Evolutionary conservation across 305 asterid species (phyloP), one percentile per base, ranked within the genome.

Genomic region (Striga hermonthica): DNA sequence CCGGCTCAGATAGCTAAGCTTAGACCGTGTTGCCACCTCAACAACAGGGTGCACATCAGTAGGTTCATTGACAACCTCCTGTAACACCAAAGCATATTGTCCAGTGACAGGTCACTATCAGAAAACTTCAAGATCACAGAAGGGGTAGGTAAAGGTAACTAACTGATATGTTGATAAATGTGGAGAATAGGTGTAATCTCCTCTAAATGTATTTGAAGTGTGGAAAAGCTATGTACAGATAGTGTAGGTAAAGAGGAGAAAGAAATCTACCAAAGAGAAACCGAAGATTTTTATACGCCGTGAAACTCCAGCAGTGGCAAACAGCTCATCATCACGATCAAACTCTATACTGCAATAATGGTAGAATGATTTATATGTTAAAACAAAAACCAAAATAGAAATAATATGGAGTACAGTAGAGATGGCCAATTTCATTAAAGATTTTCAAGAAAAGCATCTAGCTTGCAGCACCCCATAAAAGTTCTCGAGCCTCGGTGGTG

Each of bases 241-340:
- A 72, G 41, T 6, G 53, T 57, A 66, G 57, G 53, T 16, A 16
- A 10, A 22, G 31, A 64, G 56, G 58, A 16, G 60, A 65, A 56
- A 62, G 70, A 65, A 76, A 43, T 87, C 60, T 77, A 88, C 96
- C 67, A 86, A 79, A 62, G 94, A 80, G 82, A 79, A 88, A 67
- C 86, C 89, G 69, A 84, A 88, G 78, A 88, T 86, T 80, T 88
- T 88, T 65, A 88, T 82, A 47, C 91, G 78, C 64, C 96, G 77
- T 60, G 96, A 86, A 69, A 88, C 94, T 73, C 96, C 96, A 68
- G 94, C 96, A 49, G 96, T 88, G 62, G 95, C 96, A 81, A 86
- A 86, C 73, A 86, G 78, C 73, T 88, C 94, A 72, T 88, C 94
- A 70, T 88, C 91, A 50, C 94, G 84, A 73, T 86, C 91, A 70